Evolutionary conservation across 108 stramenopile genomes (phyloP), one percentile per base, ranked within the genome.

Genomic region (Nitzschia sp.): DNA sequence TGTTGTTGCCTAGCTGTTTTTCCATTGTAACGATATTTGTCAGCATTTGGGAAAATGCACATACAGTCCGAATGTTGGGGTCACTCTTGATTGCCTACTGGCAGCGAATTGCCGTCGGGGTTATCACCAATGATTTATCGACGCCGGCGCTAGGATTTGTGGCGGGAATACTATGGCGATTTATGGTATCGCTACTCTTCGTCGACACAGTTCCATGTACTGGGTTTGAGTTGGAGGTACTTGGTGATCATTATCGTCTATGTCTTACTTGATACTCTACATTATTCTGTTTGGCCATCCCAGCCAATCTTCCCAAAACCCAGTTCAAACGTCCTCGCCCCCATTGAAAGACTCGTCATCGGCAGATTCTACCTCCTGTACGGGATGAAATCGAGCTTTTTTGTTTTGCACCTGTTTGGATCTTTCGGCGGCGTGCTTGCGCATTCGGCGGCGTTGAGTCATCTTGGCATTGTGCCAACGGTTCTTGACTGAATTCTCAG

Each of bases 401-500:
- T 9, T 18, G 33, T 49, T 32, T 28, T 51, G 21, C 18, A 5
- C 47, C 17, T 51, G 1, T 3, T 19, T 27, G 9, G 27, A 2
- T 32, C 35, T 28, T 26, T 65, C 64, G 0, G 64, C 2, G 6
- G 64, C 58, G 5, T 24, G 21, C 46, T 62, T 75, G 8, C 42
- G 29, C 30, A 34, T 32, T 21, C 63, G 62, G 2, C 66, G 45
- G 17, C 54, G 47, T n/a, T 65, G 45, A 2, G 69, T 55, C n/a
- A 80, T 85, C 60, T 84, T 85, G 55, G 75, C 71, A 65, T 85
- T 91, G 82, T 97, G 86, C 90, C 93, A 97, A 65, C 91, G 75
- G 73, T 97, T 97, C 76, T 98, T 98, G 56, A 96, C 89, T 28
- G 91, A 82, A 71, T 97, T 96, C 64, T 95, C 95, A 1, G 96